These are phyloP conservation scores for Paracorniculantispora psalliotae DNA, from an alignment of 2,329 filamentous ascomycete genomes.

Conservation along the genomic window DNA sequence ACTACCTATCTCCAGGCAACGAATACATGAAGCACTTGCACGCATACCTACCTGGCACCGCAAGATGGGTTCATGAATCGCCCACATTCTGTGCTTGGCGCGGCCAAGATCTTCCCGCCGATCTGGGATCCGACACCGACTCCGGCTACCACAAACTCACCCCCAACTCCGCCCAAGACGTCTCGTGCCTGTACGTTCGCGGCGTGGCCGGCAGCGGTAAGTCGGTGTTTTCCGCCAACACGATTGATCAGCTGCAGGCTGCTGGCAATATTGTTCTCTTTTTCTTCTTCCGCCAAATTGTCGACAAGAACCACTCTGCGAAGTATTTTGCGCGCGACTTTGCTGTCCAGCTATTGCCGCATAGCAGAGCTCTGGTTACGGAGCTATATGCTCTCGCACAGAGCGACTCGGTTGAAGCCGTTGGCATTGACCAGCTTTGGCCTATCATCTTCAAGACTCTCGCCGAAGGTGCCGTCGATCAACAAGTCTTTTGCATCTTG, in stretches of 20 bases:
- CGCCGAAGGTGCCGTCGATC: background rate
- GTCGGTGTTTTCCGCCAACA: slow-evolving; percentile 25
- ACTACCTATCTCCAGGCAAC: slow-evolving; percentile 23
- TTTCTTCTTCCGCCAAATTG: slow-evolving; percentile 33
- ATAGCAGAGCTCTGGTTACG: background rate
- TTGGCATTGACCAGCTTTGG: background rate
- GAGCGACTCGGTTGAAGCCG: background rate
- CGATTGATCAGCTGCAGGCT: slow-evolving; percentile 13
- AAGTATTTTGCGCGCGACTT: slow-evolving; percentile 14
- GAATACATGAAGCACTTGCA: slow-evolving; percentile 23
- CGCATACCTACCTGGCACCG: slow-evolving; percentile 23
- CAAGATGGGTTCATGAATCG: slow-evolving; percentile 22
- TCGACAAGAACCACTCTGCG: slow-evolving; percentile 25
- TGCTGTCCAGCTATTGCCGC: slow-evolving; percentile 10
- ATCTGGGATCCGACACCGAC: background rate
- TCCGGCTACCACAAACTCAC: background rate
- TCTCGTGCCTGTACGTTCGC: slow-evolving; percentile 10
- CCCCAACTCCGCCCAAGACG: background rate
- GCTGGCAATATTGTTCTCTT: slow-evolving; percentile 23
- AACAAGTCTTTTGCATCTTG: slow-evolving; percentile 7
- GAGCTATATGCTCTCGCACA: background rate
- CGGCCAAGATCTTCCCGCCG: background rate
- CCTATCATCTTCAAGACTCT: background rate
- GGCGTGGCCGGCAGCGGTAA: slow-evolving; percentile 21
- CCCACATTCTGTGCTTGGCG: background rate